Evolutionary conservation across 2,329 filamentous ascomycete genomes (phyloP), one percentile per base, ranked within the genome.

Genomic region (Phyllosticta paracitricarpa): DNA sequence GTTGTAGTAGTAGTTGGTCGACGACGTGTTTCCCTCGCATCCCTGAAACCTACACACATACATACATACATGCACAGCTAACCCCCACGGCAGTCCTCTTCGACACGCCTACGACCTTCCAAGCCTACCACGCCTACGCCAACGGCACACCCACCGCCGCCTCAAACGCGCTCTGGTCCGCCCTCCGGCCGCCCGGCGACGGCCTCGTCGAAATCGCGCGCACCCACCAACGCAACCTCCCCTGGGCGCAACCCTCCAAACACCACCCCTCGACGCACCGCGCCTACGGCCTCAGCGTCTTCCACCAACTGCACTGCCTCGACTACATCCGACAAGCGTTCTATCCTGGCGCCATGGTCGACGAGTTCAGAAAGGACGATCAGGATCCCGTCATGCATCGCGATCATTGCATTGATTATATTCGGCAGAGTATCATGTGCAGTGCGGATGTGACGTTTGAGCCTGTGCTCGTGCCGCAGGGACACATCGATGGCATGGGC

Each of bases 321-420:
- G 72, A 73, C 26, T 58, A 72, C 4, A 62, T 73, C 17, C 67
- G 72, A 35, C 70, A 71, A 66, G 58, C 67, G 7, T 72, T 69
- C 9, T 72, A 73, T 51, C 56, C 56, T 4, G 33, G 51, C 2
- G 35, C 8, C 40, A 25, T 58, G 14, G 52, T 48, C 14, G 25
- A 58, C 22, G 26, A 28, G 26, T 28, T 28, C 2, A 28, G 7
- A 8, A 51, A 51, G 24, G 12, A 25, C 2, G 4, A 40, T 26
- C 40, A 58, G 35, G 56, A 58, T 6, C 9, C 52, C 17, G 56
- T 51, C 2, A 51, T 58, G 24, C 56, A 58, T 48, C 56, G 56
- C 56, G 56, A 58, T 48, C 62, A 63, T n/a, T 63, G 62, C 62
- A 56, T 63, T 33, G 62, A 63, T 28, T 63, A 63, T 56, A 26